Evolutionary conservation across 805 yeast genomes (phyloP), one percentile per base, ranked within the genome.

Genomic region (Isabelozyma heimii): DNA sequence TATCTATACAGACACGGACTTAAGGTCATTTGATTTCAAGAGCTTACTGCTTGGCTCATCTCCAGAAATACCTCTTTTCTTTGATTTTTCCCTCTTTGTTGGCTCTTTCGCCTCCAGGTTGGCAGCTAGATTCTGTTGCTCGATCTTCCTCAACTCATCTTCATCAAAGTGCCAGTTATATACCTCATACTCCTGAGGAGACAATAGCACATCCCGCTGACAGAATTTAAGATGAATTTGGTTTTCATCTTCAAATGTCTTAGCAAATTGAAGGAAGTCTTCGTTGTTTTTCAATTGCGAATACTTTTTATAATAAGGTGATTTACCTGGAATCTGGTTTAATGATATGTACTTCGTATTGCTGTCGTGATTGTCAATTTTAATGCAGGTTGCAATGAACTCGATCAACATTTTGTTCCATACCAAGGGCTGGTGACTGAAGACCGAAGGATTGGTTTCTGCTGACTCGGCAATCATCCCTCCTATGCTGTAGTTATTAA

Each of bases 381-480:
- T 56, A 13, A 67, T 59, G 8, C 92, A 86, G 12, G 81, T 62
- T 5, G 69, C 61, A 28, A 83, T 59, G 53, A 81, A 89, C 52
- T 89, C 86, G 42, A 72, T 73, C 9, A 82, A 75, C 9, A 80
- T 68, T 24, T 71, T 61, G 24, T 67, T 73, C 88, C 92, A 88
- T 0, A 79, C 70, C 43, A 76, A 62, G 4, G 79, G 77, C 0
- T 59, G 53, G 7, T 63, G 28, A 14, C 14, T 60, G 63, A 94
- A 94, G 37, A 89, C 84, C 0, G 96, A 77, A 7, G 96, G 94
- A 61, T 94, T 91, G 6, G 78, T 61, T 67, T 94, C 98, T 0
- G 97, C 98, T 28, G 83, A 82, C 30, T 89, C 86, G 1, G 97
- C 99, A 59, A 91, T 83, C 99, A 94, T 92, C 6, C 89, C 91